phyloP scores from a whole-genome alignment of 371 early-diverging fungal species.

The Synchytrium microbalum region DNA sequence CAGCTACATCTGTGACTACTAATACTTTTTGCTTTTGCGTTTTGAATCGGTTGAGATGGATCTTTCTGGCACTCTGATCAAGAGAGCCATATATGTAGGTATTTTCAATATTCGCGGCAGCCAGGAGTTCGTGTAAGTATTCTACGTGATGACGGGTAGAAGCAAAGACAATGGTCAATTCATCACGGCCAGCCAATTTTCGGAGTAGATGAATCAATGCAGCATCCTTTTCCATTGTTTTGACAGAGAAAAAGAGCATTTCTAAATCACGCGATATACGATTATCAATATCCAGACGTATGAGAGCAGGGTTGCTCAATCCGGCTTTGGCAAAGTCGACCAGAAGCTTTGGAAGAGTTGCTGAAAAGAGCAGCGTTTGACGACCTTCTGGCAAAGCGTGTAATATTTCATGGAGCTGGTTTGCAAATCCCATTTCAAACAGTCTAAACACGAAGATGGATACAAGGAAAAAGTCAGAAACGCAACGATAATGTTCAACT shows the following conservation, averaged over 20 bases:
- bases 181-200: slow-evolving; percentile 39
- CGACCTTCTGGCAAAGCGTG: slow-evolving; percentile 45
- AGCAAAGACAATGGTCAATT: slow-evolving; percentile 87
- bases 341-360: slow-evolving; percentile 55
- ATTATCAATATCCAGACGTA: slow-evolving; percentile 82
- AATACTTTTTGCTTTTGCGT: slow-evolving; percentile 60
- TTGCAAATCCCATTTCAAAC: slow-evolving; percentile 65
- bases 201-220: slow-evolving; percentile 71
- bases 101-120: slow-evolving; percentile 57
- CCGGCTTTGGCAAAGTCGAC: slow-evolving; percentile 76
- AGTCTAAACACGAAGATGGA: slow-evolving; percentile 76
- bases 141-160: slow-evolving; percentile 97
- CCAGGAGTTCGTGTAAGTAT: slow-evolving; percentile 70
- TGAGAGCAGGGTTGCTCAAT: slow-evolving; percentile 66
- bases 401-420: slow-evolving; percentile 77
- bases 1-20: slow-evolving; percentile 93
- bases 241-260: slow-evolving; percentile 58
- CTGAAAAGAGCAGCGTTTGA: slow-evolving; percentile 83
- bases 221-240: slow-evolving; percentile 86
- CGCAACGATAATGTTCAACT: slow-evolving; percentile 18
- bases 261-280: slow-evolving; percentile 90
- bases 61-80: slow-evolving; percentile 85
- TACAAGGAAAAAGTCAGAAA: slow-evolving; percentile 10
- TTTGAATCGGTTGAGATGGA: slow-evolving; percentile 77
- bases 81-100: slow-evolving; percentile 91